Conservation (phyloP, 116 monocot genomes). For the Iris pallida region DNA sequence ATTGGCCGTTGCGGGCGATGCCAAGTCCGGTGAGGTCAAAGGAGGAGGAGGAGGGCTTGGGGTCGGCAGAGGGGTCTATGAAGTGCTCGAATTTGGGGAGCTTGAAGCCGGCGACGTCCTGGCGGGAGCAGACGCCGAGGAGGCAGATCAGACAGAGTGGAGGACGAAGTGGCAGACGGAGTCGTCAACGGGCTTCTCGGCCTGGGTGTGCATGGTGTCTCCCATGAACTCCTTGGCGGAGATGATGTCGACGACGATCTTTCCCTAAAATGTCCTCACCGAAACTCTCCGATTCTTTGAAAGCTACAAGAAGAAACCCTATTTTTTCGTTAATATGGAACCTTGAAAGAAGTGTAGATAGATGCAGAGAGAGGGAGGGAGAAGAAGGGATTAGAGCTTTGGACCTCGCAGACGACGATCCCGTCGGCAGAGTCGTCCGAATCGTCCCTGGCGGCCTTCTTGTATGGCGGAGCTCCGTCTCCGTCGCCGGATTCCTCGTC, state of each 20-base stretch:
- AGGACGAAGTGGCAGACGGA: no score
- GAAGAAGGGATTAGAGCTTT: not conserved
- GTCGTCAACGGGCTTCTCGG: no score
- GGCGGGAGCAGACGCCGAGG: no score
- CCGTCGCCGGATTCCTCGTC: constrained; percentile 14
- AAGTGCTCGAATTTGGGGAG: no score
- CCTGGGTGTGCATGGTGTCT: no score
- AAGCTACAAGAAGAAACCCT: constrained; percentile 11
- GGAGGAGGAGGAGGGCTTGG: no score
- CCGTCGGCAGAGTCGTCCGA: constrained; percentile 22
- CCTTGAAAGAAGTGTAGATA: not conserved
- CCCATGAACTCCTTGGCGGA: constrained; percentile 26
- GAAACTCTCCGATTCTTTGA: constrained; percentile 22
- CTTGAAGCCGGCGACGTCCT: no score
- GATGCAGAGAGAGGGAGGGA: not conserved
- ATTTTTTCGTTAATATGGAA: not conserved
- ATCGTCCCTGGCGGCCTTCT: constrained; percentile 21
- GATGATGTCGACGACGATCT: constrained; percentile 20
- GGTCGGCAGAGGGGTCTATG: no score
- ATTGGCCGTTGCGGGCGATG: no score
- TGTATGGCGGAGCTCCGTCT: constrained; percentile 20
- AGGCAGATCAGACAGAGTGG: no score
- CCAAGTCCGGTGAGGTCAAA: no score
- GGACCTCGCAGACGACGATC: constrained; percentile 70
- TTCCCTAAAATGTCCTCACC: constrained; percentile 19